Conservation (phyloP, 768 basidiomycete genomes). For the Grammothele lineata region DNA sequence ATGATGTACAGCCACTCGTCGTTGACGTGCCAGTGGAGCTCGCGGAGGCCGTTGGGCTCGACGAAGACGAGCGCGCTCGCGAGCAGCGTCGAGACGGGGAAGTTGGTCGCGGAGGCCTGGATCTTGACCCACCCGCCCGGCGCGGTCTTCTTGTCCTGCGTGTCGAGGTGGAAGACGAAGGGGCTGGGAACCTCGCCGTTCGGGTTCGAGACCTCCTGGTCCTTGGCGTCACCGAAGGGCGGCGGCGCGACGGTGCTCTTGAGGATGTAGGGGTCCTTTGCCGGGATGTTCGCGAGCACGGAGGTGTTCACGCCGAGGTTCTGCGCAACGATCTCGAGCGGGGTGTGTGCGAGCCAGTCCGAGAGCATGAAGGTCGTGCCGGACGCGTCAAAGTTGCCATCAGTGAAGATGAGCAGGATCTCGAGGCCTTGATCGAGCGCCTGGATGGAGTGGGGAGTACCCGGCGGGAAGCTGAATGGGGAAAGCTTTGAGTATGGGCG, state of each 20-base stretch:
- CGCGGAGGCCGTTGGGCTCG: constrained; percentile 24
- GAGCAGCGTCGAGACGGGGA: constrained; percentile 19
- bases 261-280: constrained; percentile 24
- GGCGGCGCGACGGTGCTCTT: constrained; percentile 16
- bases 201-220: constrained; percentile 18
- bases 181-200: constrained; percentile 15
- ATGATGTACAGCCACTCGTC: constrained; percentile 26
- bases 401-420: constrained; percentile 25
- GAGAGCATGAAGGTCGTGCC: constrained; percentile 29
- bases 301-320: constrained; percentile 21
- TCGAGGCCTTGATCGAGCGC: constrained; percentile 24
- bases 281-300: constrained; percentile 18
- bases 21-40: constrained; percentile 23
- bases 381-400: constrained; percentile 26
- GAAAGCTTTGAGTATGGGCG: neutral
- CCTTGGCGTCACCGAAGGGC: constrained; percentile 13
- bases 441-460: constrained; percentile 24
- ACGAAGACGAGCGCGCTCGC: constrained; percentile 22
- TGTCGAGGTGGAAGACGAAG: constrained; percentile 20
- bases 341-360: constrained; percentile 27
- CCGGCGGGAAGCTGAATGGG: constrained; percentile 20
- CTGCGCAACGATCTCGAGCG: constrained; percentile 24
- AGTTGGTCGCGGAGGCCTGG: constrained; percentile 24
- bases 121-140: constrained; percentile 27
- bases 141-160: constrained; percentile 18